Evolutionary conservation across 257 asterid species (phyloP), one percentile per base, ranked within the genome.

Genomic region (Paulownia fortunei): DNA sequence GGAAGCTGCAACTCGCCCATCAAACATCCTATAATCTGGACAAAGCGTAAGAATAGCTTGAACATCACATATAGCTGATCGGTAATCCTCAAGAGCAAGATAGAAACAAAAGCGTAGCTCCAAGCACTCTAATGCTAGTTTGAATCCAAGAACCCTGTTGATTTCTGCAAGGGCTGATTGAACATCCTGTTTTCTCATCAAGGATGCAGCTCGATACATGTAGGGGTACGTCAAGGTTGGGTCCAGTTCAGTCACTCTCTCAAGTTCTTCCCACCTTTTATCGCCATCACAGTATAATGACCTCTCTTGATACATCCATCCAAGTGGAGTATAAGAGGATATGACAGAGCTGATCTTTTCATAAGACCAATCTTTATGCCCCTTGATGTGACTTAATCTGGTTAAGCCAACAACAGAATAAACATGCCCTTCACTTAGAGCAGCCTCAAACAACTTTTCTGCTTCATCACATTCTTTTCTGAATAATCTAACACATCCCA

Each of bases 241-340:
- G 84, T 96, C 97, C 73, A 96, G 82, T 77, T 92, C 94, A 1
- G 96, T 96, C 3, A 98, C 98, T 80, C 82, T 88, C 46, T 86
- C 93, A 18, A 96, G 98, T 26, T 96, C 99, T 69, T 77, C 92
- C 80, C 69, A 72, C 77, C 70, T 81, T 70, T 69, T 70, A 32
- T 90, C 91, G 19, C 81, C 97, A 51, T 90, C 95, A 76, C 96
- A 82, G 82, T 92, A 91, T 52, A 96, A 87, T 0, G 99, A 93
- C 78, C 99, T 85, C 83, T 96, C 99, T 84, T 93, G 99, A 80
- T 90, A 84, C 99, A 96, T 96, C 99, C 99, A 96, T 60, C 99
- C 99, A 34, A 89, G 97, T 6, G 96, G 85, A 39, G 86, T 84
- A 56, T 47, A 44, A 19, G 96, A 89, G 54, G 97, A 89, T 76